Evolutionary conservation across 768 basidiomycete genomes (phyloP).

Genomic region (Phlebiopsis flavidoalba): DNA sequence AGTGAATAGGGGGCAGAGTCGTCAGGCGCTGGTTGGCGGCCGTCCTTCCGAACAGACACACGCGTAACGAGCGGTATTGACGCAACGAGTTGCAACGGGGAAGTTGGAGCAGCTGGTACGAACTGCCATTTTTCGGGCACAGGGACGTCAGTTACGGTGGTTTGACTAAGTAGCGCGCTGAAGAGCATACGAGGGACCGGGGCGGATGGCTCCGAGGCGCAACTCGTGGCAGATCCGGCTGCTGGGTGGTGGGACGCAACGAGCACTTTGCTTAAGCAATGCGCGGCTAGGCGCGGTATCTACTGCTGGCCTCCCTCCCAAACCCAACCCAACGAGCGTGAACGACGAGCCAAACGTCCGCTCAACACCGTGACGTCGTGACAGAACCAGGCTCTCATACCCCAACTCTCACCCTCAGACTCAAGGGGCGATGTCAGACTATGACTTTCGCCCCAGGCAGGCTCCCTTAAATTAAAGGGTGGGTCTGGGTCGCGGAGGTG

Average conservation of each 20-base stretch:
- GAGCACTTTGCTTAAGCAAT: conserved; percentile 5
- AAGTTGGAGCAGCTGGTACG: conserved; percentile 66
- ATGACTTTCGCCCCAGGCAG: conserved; percentile 80
- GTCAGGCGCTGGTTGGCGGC: conserved; percentile 52
- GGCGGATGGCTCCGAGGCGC: not conserved
- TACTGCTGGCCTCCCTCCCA: too few species aligned
- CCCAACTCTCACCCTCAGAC: conserved; percentile 14
- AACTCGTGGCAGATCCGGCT: not conserved
- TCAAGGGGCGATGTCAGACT: conserved; percentile 64
- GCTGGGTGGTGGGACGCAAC: conserved; percentile 6
- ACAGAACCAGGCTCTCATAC: conserved; percentile 13
- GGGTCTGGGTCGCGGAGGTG: conserved; percentile 68
- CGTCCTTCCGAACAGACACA: conserved; percentile 59
- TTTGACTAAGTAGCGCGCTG: not conserved
- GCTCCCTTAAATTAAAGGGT: conserved; percentile 89
- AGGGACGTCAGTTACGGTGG: not conserved
- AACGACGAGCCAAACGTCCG: not conserved
- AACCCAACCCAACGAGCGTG: too few species aligned
- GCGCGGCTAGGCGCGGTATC: not conserved
- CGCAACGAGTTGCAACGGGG: conserved; percentile 57
- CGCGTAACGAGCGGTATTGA: conserved; percentile 80
- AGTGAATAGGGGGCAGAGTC: conserved; percentile 59
- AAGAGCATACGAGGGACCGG: not conserved
- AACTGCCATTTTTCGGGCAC: conserved; percentile 54
- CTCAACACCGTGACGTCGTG: conserved; percentile 18